phyloP scores from a whole-genome alignment of 202 grass and related monocot species.

The Hordeum pubiflorum region DNA sequence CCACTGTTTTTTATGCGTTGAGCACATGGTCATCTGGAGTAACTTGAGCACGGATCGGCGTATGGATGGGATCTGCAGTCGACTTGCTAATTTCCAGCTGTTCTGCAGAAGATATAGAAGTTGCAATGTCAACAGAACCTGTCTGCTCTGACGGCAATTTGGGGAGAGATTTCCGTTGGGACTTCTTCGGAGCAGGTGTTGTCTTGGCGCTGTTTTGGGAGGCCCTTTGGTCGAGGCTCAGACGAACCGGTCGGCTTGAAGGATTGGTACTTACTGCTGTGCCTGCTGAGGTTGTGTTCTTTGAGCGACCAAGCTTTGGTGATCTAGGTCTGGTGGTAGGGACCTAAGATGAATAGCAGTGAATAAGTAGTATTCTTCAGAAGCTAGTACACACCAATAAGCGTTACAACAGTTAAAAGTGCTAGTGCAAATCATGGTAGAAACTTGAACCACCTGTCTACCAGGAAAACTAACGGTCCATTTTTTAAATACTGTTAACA shows the following conservation, averaged over 20 bases:
- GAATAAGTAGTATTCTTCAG: slow-evolving; percentile 9
- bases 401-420: not conserved
- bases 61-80: not conserved
- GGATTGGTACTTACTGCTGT: slow-evolving; percentile 14
- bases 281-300: slow-evolving; percentile 25
- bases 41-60: slow-evolving; percentile 35
- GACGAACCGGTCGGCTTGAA: slow-evolving; percentile 28
- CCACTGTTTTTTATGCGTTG: not conserved
- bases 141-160: slow-evolving; percentile 50
- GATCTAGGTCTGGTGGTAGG: slow-evolving; percentile 56
- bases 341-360: slow-evolving; percentile 30
- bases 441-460: not conserved
- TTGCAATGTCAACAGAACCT: not conserved
- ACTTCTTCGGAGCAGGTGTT: slow-evolving; percentile 28
- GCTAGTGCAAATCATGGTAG: not conserved
- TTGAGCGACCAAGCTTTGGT: slow-evolving; percentile 56
- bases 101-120: not conserved
- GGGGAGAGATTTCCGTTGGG: slow-evolving; percentile 45
- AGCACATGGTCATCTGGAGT: slow-evolving; percentile 22
- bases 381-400: not conserved
- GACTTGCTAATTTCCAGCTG: slow-evolving; percentile 26
- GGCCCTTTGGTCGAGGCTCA: slow-evolving; percentile 42
- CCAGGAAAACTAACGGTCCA: not conserved
- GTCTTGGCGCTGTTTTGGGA: slow-evolving; percentile 27
- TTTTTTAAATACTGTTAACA: not conserved